Evolutionary conservation across 164 flowering plant species (phyloP).

Genomic region (Chloranthus sessilifolius): DNA sequence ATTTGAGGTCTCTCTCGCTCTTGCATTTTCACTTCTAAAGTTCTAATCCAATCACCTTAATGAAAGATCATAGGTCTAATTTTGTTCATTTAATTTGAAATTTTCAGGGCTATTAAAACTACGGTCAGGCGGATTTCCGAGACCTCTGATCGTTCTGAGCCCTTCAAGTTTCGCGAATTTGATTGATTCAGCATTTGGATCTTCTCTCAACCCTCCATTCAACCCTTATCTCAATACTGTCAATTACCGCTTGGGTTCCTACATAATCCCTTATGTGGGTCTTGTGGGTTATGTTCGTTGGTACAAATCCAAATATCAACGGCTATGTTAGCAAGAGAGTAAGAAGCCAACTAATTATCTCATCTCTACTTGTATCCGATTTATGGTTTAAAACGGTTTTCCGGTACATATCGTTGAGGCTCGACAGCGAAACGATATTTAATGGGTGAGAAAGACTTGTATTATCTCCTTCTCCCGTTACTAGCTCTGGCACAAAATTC

Average conservation of each 20-base stretch:
- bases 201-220: slow-evolving; percentile 46
- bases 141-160: slow-evolving; percentile 58
- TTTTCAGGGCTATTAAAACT: slow-evolving; percentile 38
- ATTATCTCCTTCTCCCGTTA: no score
- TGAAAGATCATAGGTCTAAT: no score
- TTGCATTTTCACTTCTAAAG: background rate
- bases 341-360: background rate
- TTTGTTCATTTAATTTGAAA: background rate
- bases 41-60: no score
- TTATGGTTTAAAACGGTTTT: no score
- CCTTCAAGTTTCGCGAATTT: slow-evolving; percentile 27
- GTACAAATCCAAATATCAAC: slow-evolving; percentile 38
- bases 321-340: slow-evolving; percentile 31
- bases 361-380: no score
- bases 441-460: no score
- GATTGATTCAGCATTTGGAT: slow-evolving; percentile 41
- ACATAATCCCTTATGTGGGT: slow-evolving; percentile 63
- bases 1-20: slow-evolving; percentile 33
- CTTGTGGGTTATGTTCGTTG: slow-evolving; percentile 60
- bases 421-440: no score
- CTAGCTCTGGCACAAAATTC: no score
- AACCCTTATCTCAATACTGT: slow-evolving; percentile 51
- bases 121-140: slow-evolving; percentile 48
- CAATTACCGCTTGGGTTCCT: slow-evolving; percentile 49
- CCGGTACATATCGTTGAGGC: no score